Evolutionary conservation across 305 asterid species (phyloP).

Genomic region (Fraxinus baroniana): DNA sequence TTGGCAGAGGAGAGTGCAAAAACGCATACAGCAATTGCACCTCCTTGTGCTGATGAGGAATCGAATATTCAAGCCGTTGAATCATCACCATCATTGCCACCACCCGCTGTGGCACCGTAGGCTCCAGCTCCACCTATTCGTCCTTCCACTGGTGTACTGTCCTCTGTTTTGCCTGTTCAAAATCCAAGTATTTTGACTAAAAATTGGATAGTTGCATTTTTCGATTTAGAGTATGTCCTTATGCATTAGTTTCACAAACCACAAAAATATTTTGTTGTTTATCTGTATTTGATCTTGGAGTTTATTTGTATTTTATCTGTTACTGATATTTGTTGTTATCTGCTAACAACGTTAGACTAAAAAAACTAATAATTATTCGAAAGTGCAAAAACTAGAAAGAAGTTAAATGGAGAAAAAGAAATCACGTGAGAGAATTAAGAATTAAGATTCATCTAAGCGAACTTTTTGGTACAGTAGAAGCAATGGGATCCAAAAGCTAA

Average conservation of each 20-base stretch:
- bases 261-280: slow-evolving; percentile 33
- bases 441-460: slow-evolving; percentile 32
- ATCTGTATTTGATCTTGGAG: slow-evolving; percentile 38
- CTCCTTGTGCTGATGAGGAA: slow-evolving; percentile 42
- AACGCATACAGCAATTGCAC: slow-evolving; percentile 28
- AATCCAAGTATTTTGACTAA: slow-evolving; percentile 51
- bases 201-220: slow-evolving; percentile 28
- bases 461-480: slow-evolving; percentile 31
- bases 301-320: slow-evolving; percentile 48
- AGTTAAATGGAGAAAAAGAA: slow-evolving; percentile 25
- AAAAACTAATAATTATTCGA: slow-evolving; percentile 24
- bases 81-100: slow-evolving; percentile 35
- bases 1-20: slow-evolving; percentile 69
- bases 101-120: slow-evolving; percentile 25
- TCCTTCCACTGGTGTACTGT: slow-evolving; percentile 24
- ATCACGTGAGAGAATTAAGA: slow-evolving; percentile 25
- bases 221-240: slow-evolving; percentile 33
- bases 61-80: slow-evolving; percentile 37
- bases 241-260: slow-evolving; percentile 12
- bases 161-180: slow-evolving; percentile 43
- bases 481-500: slow-evolving; percentile 42
- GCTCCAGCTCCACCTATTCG: slow-evolving; percentile 25
- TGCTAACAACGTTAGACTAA: slow-evolving; percentile 30
- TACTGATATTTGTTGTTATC: slow-evolving; percentile 49
- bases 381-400: slow-evolving; percentile 24